Evolutionary conservation across 345 rosid species (phyloP).

Genomic region (Abelmoschus esculentus): DNA sequence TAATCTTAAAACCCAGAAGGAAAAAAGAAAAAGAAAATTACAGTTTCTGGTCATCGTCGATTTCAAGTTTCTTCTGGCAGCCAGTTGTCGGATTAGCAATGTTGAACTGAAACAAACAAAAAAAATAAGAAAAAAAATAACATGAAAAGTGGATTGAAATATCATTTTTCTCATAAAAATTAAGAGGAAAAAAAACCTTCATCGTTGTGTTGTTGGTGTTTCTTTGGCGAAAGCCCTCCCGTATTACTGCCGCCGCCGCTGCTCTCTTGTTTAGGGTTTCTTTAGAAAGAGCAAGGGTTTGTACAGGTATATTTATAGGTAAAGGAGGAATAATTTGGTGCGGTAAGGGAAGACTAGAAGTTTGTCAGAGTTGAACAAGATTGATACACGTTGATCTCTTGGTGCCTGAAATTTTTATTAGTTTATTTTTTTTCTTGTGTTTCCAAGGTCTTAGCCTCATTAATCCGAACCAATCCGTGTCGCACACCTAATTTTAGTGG

Average conservation of each 20-base stretch:
- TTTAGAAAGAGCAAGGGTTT: constrained; percentile 19
- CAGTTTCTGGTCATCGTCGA: constrained; percentile 31
- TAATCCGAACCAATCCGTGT: too few relatives aligned
- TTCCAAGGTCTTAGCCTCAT: too few relatives aligned
- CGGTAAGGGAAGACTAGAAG: not conserved
- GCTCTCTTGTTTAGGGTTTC: not conserved
- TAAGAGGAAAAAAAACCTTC: constrained; percentile 15
- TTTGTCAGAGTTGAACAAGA: not conserved
- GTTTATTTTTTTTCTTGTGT: too few relatives aligned
- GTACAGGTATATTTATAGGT: not conserved
- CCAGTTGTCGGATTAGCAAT: constrained; percentile 38
- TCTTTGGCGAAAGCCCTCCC: constrained; percentile 2
- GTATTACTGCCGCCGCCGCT: constrained; percentile 11
- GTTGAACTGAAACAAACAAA: constrained; percentile 27
- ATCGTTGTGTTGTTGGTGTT: constrained; percentile 6
- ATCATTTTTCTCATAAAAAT: not conserved
- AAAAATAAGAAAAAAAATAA: not conserved
- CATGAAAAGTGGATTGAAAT: not conserved
- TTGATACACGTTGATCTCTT: not conserved
- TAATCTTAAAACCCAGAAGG: not conserved
- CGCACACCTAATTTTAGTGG: too few relatives aligned
- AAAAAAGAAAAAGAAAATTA: not conserved
- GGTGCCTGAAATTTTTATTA: not conserved
- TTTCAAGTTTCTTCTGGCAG: not conserved
- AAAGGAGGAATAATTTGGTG: not conserved